These are phyloP conservation scores for Capronia americana DNA, from an alignment of 2,329 filamentous ascomycete genomes.

Conservation along the genomic window DNA sequence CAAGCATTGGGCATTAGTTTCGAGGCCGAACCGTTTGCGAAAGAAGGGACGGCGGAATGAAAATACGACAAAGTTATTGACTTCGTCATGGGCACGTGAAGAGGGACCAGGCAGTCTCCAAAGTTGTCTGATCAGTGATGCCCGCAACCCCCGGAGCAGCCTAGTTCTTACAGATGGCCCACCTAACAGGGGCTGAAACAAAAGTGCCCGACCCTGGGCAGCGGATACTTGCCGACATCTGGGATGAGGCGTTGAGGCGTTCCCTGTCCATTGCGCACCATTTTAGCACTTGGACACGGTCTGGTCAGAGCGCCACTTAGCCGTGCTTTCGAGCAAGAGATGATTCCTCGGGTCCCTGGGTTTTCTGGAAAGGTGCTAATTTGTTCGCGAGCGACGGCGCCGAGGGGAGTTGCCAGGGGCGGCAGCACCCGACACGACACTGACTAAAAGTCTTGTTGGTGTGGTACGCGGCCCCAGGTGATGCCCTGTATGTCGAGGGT, in stretches of 20 bases:
- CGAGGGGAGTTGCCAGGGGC: not conserved
- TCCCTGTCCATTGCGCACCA: constrained; percentile 19
- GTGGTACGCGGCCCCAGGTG: constrained; percentile 9
- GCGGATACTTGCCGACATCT: constrained; percentile 31
- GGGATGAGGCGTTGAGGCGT: constrained; percentile 30
- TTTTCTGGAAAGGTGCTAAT: constrained; percentile 35
- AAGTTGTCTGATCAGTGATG: constrained; percentile 29
- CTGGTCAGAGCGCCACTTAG: constrained; percentile 25
- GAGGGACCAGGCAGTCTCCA: constrained; percentile 19
- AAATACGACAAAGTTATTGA: constrained; percentile 27
- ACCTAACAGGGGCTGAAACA: constrained; percentile 36
- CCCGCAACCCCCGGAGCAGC: constrained; percentile 29
- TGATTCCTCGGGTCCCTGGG: constrained; percentile 17
- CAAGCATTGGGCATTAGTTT: constrained; percentile 32
- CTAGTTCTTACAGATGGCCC: constrained; percentile 35
- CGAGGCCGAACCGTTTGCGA: constrained; percentile 22
- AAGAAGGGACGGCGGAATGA: constrained; percentile 16
- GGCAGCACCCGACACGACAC: constrained; percentile 2
- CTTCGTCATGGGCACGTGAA: constrained; percentile 34
- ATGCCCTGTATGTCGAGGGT: constrained; percentile 22
- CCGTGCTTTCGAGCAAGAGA: not conserved
- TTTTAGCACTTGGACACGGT: constrained; percentile 22
- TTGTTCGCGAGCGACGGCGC: constrained; percentile 19
- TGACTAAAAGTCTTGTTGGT: not conserved
- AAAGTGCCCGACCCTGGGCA: constrained; percentile 29